Evolutionary conservation across 2,329 filamentous ascomycete species (phyloP).

Genomic region (Tympanopsis confertula): DNA sequence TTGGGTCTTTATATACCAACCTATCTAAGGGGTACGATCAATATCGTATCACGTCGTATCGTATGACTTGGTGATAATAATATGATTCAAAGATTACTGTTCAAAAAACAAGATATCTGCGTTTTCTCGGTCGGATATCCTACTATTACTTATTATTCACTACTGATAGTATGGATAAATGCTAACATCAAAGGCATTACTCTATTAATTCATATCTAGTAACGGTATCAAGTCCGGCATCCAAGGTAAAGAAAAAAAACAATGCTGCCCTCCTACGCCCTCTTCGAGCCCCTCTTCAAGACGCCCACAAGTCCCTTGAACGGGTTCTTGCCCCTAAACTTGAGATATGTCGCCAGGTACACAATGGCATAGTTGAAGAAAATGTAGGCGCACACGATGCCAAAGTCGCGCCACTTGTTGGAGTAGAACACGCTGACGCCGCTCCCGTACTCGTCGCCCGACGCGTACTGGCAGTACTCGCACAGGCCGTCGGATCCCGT

Average conservation of each 20-base stretch:
- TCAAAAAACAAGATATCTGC: too few relatives aligned
- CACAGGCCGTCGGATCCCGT: conserved; percentile 42
- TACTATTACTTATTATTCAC: too few relatives aligned
- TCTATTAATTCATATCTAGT: too few relatives aligned
- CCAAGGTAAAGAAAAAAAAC: neutral
- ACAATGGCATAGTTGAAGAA: conserved; percentile 44
- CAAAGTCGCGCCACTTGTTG: conserved; percentile 74
- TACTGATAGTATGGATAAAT: too few relatives aligned
- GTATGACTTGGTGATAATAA: too few relatives aligned
- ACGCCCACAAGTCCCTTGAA: conserved; percentile 16
- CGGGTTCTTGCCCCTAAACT: conserved; percentile 25
- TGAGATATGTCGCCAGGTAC: conserved; percentile 23
- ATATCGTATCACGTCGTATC: too few relatives aligned
- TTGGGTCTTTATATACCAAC: too few relatives aligned
- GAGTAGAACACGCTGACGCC: conserved; percentile 48
- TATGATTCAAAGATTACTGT: too few relatives aligned
- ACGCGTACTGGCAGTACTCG: conserved; percentile 51
- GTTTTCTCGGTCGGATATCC: too few relatives aligned
- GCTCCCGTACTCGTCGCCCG: conserved; percentile 46
- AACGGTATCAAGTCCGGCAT: neutral
- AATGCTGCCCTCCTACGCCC: conserved; percentile 6
- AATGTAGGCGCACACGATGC: conserved; percentile 68
- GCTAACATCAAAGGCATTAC: too few relatives aligned
- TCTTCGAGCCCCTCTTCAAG: too few relatives aligned
- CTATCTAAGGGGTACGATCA: too few relatives aligned